phyloP scores from a whole-genome alignment of 1,139 yeast genomes.

The Debaryomycetaceae sp. region DNA sequence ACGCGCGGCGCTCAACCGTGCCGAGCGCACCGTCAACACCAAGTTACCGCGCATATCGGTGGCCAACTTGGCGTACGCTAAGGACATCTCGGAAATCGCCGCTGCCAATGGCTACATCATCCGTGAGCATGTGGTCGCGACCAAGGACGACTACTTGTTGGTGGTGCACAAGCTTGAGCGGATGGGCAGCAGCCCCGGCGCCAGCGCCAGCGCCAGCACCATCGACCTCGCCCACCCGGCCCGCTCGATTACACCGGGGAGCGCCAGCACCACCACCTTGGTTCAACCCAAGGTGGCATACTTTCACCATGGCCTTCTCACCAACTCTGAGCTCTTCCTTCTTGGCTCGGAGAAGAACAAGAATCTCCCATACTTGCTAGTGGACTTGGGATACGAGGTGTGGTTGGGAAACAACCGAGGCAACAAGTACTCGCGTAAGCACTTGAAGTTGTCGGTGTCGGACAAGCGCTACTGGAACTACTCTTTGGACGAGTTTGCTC shows the following conservation, averaged over 20 bases:
- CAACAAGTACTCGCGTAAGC: conserved; percentile 37
- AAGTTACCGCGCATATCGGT: conserved; percentile 2
- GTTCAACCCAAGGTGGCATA: conserved; percentile 26
- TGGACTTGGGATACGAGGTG: conserved; percentile 31
- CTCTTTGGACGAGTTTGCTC: conserved; percentile 79
- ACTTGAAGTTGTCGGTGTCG: conserved; percentile 31
- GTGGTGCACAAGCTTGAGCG: conserved; percentile 34
- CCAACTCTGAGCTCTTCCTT: conserved; percentile 43
- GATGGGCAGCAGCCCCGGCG: conserved; percentile 4
- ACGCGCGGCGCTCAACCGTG: conserved; percentile 1
- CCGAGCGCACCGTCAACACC: background rate
- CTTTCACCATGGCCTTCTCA: conserved; percentile 45
- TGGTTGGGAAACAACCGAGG: conserved; percentile 38
- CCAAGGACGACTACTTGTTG: conserved; percentile 39
- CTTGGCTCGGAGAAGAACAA: conserved; percentile 31
- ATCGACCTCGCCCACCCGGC: conserved; percentile 4
- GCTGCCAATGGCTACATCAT: conserved; percentile 56
- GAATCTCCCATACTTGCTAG: conserved; percentile 26
- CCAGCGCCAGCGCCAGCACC: conserved; percentile 7
- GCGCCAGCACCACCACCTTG: conserved; percentile 14
- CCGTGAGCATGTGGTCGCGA: conserved; percentile 68
- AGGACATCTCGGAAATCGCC: conserved; percentile 63
- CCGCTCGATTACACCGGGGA: conserved; percentile 5
- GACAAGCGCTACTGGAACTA: conserved; percentile 72
- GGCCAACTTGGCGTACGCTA: conserved; percentile 21